Percentiles rank a stretch among this genome's conserved stretches.
Evolutionary conservation across 2,329 filamentous ascomycete genomes (phyloP).

Genomic region (Alternaria sp.): DNA sequence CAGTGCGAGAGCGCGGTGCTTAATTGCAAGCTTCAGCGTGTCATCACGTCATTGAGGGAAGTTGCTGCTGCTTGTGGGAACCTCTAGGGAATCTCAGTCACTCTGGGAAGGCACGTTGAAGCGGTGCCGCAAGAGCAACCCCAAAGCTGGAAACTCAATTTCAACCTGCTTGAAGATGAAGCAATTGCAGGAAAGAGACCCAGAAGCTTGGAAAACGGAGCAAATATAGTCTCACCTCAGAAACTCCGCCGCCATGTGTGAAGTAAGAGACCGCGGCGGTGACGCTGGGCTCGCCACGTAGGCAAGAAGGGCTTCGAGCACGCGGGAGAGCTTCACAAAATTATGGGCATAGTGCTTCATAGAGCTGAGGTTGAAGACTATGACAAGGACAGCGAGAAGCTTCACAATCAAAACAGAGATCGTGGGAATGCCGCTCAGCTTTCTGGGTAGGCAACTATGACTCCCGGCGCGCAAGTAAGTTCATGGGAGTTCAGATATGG

Average conservation of each 20-base stretch:
- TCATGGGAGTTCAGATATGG: neutral
- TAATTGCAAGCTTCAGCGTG: neutral
- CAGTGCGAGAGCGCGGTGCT: neutral
- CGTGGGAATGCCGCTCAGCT: neutral
- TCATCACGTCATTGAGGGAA: neutral
- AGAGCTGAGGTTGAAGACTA: neutral
- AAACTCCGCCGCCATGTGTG: neutral
- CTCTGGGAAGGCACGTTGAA: slow-evolving; percentile 6
- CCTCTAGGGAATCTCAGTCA: neutral
- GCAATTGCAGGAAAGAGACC: neutral
- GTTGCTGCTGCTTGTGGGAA: neutral
- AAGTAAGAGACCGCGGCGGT: neutral
- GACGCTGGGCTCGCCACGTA: neutral
- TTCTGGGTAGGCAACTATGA: neutral
- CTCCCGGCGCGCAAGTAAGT: neutral
- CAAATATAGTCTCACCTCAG: neutral
- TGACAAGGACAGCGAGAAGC: neutral
- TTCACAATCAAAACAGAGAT: neutral
- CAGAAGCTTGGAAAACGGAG: neutral
- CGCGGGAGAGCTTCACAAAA: neutral
- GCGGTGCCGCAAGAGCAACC: neutral
- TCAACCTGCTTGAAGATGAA: neutral
- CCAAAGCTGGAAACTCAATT: neutral
- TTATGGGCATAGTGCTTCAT: neutral
- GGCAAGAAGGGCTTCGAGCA: neutral